Conservation (phyloP, 345 rosid genomes). For the Streptanthus diversifolius region DNA sequence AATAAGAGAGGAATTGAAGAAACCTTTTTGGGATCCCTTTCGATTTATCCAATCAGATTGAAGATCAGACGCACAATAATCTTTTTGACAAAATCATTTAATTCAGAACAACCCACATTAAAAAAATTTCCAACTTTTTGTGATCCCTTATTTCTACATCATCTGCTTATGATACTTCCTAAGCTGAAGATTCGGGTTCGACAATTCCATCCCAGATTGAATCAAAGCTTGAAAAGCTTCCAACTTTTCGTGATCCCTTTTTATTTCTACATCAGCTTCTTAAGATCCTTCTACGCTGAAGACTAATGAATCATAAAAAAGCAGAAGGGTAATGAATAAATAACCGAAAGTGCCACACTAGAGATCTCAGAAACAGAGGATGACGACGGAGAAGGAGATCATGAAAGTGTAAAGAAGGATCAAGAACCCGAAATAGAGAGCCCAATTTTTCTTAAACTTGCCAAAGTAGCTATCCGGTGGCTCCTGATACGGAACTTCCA, state of each 20-base stretch:
- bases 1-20: background rate
- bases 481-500: constrained; percentile 94
- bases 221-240: background rate
- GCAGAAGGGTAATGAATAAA: background rate
- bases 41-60: background rate
- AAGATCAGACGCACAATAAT: background rate
- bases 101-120: background rate
- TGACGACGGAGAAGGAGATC: constrained; percentile 74
- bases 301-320: constrained; percentile 7
- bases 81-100: background rate
- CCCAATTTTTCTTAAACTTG: constrained; percentile 98
- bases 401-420: constrained; percentile 72
- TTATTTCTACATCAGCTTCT: background rate
- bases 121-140: background rate
- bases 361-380: constrained; percentile 65
- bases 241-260: background rate
- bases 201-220: background rate
- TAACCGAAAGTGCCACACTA: constrained; percentile 1
- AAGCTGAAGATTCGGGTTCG: background rate
- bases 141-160: background rate
- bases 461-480: constrained; percentile 91
- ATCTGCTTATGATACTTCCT: background rate
- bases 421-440: constrained; percentile 84
- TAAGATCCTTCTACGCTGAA: background rate
- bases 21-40: background rate